Conservation (phyloP, 1,284 basidiomycete genomes). For the Mycena citricolor region DNA sequence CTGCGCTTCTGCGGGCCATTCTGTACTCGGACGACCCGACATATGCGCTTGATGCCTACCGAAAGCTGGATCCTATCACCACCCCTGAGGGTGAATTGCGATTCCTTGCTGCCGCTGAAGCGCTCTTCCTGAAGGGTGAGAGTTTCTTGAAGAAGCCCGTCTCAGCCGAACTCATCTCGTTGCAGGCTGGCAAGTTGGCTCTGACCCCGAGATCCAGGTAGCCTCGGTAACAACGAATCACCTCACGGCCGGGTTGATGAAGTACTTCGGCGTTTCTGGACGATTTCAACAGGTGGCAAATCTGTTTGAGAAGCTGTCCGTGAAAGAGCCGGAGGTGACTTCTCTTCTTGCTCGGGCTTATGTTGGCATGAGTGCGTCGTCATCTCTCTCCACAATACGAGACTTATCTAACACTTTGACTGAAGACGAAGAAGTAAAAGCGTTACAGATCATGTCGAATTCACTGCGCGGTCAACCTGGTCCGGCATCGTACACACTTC, state of each 20-base stretch:
- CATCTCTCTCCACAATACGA: neutral
- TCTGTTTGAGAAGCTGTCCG: slow-evolving; percentile 89
- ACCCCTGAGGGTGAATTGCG: slow-evolving; percentile 85
- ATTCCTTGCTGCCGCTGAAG: slow-evolving; percentile 91
- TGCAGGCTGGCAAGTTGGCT: slow-evolving; percentile 95
- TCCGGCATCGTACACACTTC: slow-evolving; percentile 76
- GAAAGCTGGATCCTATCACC: slow-evolving; percentile 94
- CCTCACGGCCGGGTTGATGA: slow-evolving; percentile 91
- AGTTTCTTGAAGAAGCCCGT: neutral
- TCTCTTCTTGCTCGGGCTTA: slow-evolving; percentile 89
- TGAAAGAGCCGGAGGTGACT: slow-evolving; percentile 87
- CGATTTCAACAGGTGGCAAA: slow-evolving; percentile 90
- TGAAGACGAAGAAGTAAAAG: slow-evolving; percentile 96
- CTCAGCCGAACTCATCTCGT: neutral
- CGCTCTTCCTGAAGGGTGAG: slow-evolving; percentile 85
- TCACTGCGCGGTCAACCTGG: slow-evolving; percentile 87
- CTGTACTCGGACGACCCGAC: slow-evolving; percentile 95
- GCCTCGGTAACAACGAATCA: slow-evolving; percentile 98
- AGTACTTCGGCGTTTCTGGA: slow-evolving; percentile 94
- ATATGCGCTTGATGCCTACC: slow-evolving; percentile 90
- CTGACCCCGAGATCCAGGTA: slow-evolving; percentile 97
- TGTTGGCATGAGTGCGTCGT: slow-evolving; percentile 90
- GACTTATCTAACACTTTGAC: too few species aligned
- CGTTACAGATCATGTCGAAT: slow-evolving; percentile 88
- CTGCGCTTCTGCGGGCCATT: slow-evolving; percentile 88